phyloP scores from a whole-genome alignment of 1,284 basidiomycete genomes.

The Trametes polyzona region DNA sequence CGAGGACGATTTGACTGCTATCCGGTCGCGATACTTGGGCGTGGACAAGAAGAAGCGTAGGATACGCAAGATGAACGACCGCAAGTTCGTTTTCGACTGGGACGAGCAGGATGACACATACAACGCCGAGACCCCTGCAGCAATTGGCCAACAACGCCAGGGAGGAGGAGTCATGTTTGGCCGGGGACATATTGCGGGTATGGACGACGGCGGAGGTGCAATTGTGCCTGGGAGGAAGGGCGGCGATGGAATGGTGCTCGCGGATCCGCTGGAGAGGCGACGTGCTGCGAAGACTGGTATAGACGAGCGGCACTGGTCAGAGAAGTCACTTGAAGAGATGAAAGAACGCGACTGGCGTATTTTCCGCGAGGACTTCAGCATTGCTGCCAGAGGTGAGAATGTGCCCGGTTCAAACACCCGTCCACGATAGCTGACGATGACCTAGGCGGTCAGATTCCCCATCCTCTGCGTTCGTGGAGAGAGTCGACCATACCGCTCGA shows the following conservation, averaged over 20 bases:
- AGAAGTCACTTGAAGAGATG: slow-evolving; percentile 95
- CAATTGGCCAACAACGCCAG: slow-evolving; percentile 68
- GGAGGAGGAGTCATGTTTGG: slow-evolving; percentile 89
- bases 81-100: slow-evolving; percentile 99
- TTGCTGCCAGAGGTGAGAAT: slow-evolving; percentile 85
- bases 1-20: slow-evolving; percentile 73
- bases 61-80: slow-evolving; percentile 91
- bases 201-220: slow-evolving; percentile 73
- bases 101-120: slow-evolving; percentile 92
- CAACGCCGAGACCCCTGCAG: slow-evolving; percentile 64
- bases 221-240: slow-evolving; percentile 33
- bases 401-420: not conserved
- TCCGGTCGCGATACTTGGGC: slow-evolving; percentile 89
- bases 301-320: slow-evolving; percentile 96
- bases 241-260: slow-evolving; percentile 56
- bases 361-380: slow-evolving; percentile 98
- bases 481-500: slow-evolving; percentile 84
- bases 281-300: slow-evolving; percentile 81
- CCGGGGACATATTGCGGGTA: slow-evolving; percentile 80
- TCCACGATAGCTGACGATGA: not conserved
- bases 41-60: slow-evolving; percentile 92
- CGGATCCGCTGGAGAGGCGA: slow-evolving; percentile 81
- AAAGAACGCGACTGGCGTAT: slow-evolving; percentile 99
- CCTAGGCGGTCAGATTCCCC: slow-evolving; percentile 88
- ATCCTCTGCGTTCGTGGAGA: slow-evolving; percentile 89